Conservation (phyloP, 768 basidiomycete genomes). For the Russula lepida region DNA sequence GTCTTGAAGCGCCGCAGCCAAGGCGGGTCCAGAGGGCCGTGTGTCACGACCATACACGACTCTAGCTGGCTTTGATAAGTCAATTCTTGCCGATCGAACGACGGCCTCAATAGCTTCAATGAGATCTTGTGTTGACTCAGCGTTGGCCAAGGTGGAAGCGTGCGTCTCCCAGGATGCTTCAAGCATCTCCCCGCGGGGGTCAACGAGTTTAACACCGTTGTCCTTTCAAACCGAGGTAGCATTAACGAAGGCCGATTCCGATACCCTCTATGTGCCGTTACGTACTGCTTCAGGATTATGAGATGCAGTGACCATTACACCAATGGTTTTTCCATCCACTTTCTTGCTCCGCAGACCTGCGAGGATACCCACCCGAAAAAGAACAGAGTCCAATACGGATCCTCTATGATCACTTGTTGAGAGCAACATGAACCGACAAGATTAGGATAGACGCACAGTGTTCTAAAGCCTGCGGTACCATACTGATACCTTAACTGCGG, state of each 20-base stretch:
- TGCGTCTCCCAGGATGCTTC: conserved; percentile 86
- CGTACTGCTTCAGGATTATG: conserved; percentile 88
- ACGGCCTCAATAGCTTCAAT: conserved; percentile 53
- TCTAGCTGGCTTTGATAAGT: conserved; percentile 65
- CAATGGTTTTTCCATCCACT: conserved; percentile 85
- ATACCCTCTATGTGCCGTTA: conserved; percentile 29
- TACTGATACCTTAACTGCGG: conserved; percentile 64
- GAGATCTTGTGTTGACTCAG: conserved; percentile 65
- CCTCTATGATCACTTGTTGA: conserved; percentile 38
- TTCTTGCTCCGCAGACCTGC: conserved; percentile 88
- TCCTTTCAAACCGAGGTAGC: conserved; percentile 45
- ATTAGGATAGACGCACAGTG: conserved; percentile 47
- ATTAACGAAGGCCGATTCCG: neutral
- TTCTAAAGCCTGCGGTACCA: conserved; percentile 94
- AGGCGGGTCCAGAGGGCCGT: conserved; percentile 71
- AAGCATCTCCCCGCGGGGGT: conserved; percentile 96
- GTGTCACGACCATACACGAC: conserved; percentile 94
- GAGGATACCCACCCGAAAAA: conserved; percentile 87
- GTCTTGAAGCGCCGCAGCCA: conserved; percentile 72
- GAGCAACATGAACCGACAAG: neutral
- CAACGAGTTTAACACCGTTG: conserved; percentile 97
- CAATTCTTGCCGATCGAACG: conserved; percentile 59
- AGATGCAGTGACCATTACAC: conserved; percentile 99
- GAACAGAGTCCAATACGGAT: conserved; percentile 71
- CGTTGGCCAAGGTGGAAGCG: conserved; percentile 84